A percentile compares a stretch with the other conserved stretches of the same genome.
These are phyloP conservation scores for Daldinia grandis DNA, from an alignment of 495 filamentous ascomycete genomes.

Conservation along the genomic window DNA sequence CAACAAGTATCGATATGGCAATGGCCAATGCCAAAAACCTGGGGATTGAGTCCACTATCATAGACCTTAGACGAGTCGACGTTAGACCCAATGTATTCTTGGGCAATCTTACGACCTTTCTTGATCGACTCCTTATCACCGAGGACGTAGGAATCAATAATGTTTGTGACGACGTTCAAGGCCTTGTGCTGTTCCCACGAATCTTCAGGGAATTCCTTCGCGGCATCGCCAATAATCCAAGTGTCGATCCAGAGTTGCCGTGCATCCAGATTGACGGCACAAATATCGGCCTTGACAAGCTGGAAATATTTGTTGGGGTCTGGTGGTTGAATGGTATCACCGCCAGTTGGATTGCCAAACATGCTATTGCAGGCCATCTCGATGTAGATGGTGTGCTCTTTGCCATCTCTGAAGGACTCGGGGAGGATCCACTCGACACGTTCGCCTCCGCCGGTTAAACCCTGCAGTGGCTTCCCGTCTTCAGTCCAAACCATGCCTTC, in stretches of 20 bases:
- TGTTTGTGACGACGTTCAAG: constrained; percentile 79
- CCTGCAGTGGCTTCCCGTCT: constrained; percentile 88
- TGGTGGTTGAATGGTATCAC: constrained; percentile 89
- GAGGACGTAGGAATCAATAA: constrained; percentile 87
- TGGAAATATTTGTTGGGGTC: constrained; percentile 80
- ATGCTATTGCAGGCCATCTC: constrained; percentile 99
- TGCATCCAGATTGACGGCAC: constrained; percentile 86
- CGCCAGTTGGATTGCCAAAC: constrained; percentile 91
- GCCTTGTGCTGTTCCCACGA: constrained; percentile 90
- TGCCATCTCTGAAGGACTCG: constrained; percentile 78
- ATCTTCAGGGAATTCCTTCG: constrained; percentile 78
- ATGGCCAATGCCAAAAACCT: constrained; percentile 90
- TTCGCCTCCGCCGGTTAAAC: constrained; percentile 91
- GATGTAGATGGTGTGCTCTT: constrained; percentile 88
- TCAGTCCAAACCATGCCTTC: constrained; percentile 92
- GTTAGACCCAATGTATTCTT: constrained; percentile 79
- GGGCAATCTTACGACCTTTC: constrained; percentile 80
- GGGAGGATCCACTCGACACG: constrained; percentile 90
- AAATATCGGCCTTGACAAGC: constrained; percentile 81
- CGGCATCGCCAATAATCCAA: constrained; percentile 92
- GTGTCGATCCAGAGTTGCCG: constrained; percentile 87
- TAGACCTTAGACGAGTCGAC: constrained; percentile 89
- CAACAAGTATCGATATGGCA: constrained; percentile 98
- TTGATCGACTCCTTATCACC: constrained; percentile 80
- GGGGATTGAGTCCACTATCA: constrained; percentile 70